phyloP scores from a whole-genome alignment of 306 rosid genomes.

The Morella rubra region DNA sequence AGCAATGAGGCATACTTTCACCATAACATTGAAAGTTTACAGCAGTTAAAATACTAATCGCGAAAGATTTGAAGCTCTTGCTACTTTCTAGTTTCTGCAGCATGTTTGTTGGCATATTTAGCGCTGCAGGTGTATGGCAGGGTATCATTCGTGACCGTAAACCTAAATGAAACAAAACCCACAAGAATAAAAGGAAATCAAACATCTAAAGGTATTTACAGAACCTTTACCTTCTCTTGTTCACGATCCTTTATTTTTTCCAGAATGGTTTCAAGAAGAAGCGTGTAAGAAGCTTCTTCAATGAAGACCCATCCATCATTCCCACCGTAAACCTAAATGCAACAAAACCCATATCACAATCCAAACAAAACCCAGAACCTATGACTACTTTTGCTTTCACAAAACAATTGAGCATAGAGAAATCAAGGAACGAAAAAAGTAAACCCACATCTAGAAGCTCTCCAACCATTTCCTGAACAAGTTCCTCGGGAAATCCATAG shows the following conservation, averaged over 20 bases:
- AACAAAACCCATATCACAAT: not conserved
- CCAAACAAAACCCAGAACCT: not conserved
- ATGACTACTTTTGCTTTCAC: not conserved
- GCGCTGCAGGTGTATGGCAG: no score
- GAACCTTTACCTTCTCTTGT: constrained; percentile 28
- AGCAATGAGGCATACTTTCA: no score
- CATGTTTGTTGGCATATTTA: no score
- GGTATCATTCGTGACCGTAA: no score
- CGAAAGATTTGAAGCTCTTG: no score
- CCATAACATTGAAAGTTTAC: no score
- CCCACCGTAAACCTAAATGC: constrained; percentile 47
- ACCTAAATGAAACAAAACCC: not conserved
- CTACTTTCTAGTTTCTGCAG: no score
- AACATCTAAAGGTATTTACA: not conserved
- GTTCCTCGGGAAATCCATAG: constrained; percentile 22
- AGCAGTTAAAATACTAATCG: no score
- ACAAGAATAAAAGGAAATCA: not conserved
- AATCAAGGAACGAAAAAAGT: not conserved
- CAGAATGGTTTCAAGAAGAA: constrained; percentile 41
- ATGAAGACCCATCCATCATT: constrained; percentile 44
- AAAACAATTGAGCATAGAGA: not conserved
- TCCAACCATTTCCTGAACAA: constrained; percentile 25
- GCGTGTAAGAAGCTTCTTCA: constrained; percentile 42
- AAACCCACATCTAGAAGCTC: constrained; percentile 44
- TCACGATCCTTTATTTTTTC: constrained; percentile 22